A percentile compares a stretch with the other conserved stretches of the same genome.
Evolutionary conservation across 2,329 filamentous ascomycete species (phyloP).

Genomic region (Onygenales sp.): DNA sequence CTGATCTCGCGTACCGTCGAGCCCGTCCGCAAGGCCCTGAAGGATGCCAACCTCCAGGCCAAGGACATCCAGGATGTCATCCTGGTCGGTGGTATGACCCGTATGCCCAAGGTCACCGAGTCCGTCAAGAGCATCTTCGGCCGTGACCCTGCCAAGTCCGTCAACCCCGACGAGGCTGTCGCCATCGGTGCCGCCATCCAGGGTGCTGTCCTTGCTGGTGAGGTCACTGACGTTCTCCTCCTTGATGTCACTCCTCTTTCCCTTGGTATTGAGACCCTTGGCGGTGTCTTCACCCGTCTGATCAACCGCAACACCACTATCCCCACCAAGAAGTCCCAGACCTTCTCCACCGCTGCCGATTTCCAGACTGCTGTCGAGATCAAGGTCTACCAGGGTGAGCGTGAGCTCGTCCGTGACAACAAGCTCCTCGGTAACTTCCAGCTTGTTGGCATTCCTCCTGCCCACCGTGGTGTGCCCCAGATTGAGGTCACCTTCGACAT

Average conservation of each 20-base stretch:
- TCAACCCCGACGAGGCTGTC: slow-evolving; percentile 97
- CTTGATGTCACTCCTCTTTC: slow-evolving; percentile 94
- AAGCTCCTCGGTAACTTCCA: slow-evolving; percentile 99
- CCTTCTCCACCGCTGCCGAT: slow-evolving; percentile 94
- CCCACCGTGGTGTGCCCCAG: slow-evolving; percentile 91
- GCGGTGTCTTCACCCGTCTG: slow-evolving; percentile 93
- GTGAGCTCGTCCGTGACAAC: slow-evolving; percentile 97
- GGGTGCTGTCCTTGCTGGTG: slow-evolving; percentile 90
- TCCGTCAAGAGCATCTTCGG: slow-evolving; percentile 96
- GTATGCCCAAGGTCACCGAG: slow-evolving; percentile 97
- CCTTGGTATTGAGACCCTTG: slow-evolving; percentile 95
- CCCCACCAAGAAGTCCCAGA: slow-evolving; percentile 97
- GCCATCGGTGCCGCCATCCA: slow-evolving; percentile 96
- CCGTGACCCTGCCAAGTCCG: slow-evolving; percentile 91
- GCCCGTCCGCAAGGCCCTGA: slow-evolving; percentile 90
- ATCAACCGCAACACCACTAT: slow-evolving; percentile 99
- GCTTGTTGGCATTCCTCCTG: slow-evolving; percentile 91
- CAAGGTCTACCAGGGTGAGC: slow-evolving; percentile 99
- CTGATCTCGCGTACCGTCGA: slow-evolving; percentile 80
- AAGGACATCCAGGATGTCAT: slow-evolving; percentile 98
- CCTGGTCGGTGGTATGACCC: slow-evolving; percentile 97
- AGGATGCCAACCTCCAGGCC: slow-evolving; percentile 83
- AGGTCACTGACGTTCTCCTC: slow-evolving; percentile 90
- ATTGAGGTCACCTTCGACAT: slow-evolving; percentile 98
- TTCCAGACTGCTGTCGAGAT: slow-evolving; percentile 99